Evolutionary conservation across 1,284 basidiomycete species (phyloP), one percentile per base, ranked within the genome.

Genomic region (Ganoderma sinense): DNA sequence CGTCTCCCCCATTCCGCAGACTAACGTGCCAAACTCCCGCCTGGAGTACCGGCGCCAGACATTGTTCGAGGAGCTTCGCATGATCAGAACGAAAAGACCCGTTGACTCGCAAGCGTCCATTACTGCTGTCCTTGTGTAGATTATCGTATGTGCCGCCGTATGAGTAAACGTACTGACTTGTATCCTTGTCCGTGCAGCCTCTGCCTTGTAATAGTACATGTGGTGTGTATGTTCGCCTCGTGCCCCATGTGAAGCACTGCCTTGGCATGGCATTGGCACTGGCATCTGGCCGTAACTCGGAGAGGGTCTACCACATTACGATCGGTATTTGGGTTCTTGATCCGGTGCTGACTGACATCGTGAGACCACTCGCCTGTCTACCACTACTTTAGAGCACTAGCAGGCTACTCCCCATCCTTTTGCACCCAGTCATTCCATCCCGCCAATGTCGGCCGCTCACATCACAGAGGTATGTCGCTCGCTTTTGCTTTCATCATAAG

Each of bases 21-120:
- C 97, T 41, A 99, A 99, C 75, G 97, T 99, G 5, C 98, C 98
- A 4, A 91, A 98, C 78, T 92, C 93, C 69, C 89, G 97, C 23
- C 85, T 99, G 48, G 89, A 91, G 23, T 99, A 95, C 81, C 87
- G 97, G n/a, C 92, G 97, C 74, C 89, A 93, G 74, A 98, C 97
- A 2, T 83, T 99, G 61, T 78, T 94, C 66, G 96, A 96, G 75
- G 97, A 99, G 79, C 84, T 97, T 33, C 84, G 86, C n/a, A 86
- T 94, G 86, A 89, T 94, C 70, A 68, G 73, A 62, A 73, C 74
- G 40, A 73, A 70, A 61, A 70, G 64, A 39, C 70, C 56, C 45
- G 58, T 67, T 18, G 71, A 74, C 61, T 68, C 69, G 29, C 73
- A 74, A 64, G 69, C 71, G 29, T 70, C 68, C 55, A 62, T 69